Evolutionary conservation across 805 yeast genomes (phyloP).

Genomic region (Cyberlindnera amylophila): DNA sequence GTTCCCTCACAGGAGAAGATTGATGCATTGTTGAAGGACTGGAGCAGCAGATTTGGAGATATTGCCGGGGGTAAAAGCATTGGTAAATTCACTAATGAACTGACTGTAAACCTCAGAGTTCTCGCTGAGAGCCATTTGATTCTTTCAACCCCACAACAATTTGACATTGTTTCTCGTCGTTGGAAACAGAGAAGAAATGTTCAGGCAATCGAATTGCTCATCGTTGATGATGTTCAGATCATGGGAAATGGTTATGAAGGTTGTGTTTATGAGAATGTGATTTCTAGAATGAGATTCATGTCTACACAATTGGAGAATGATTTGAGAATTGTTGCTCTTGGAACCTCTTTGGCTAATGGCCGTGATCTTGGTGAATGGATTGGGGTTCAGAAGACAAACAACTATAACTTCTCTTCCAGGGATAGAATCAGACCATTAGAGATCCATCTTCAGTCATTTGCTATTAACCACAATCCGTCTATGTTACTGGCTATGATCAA

Average conservation of each 20-base stretch:
- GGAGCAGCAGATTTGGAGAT: slow-evolving; percentile 48
- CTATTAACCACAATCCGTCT: slow-evolving; percentile 48
- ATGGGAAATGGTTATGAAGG: slow-evolving; percentile 60
- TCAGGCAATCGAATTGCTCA: slow-evolving; percentile 60
- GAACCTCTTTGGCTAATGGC: slow-evolving; percentile 68
- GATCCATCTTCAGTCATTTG: slow-evolving; percentile 50
- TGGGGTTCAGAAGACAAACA: slow-evolving; percentile 57
- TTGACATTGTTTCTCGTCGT: slow-evolving; percentile 67
- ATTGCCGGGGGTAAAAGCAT: slow-evolving; percentile 58
- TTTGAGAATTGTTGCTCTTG: slow-evolving; percentile 64
- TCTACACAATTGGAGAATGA: slow-evolving; percentile 56
- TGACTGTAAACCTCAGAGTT: slow-evolving; percentile 48
- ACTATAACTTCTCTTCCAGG: slow-evolving; percentile 67
- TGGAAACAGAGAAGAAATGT: slow-evolving; percentile 80
- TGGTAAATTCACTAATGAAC: slow-evolving; percentile 49
- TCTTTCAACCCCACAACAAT: slow-evolving; percentile 75
- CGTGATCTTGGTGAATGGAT: slow-evolving; percentile 85
- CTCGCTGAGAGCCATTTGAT: slow-evolving; percentile 62
- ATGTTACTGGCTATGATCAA: slow-evolving; percentile 47
- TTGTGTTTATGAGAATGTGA: slow-evolving; percentile 58
- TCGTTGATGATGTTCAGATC: slow-evolving; percentile 71
- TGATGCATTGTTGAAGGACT: slow-evolving; percentile 41
- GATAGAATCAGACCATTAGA: slow-evolving; percentile 55
- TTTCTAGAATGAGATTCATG: slow-evolving; percentile 71
- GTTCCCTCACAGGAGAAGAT: slow-evolving; percentile 57